Evolutionary conservation across 2,329 filamentous ascomycete species (phyloP).

Genomic region (Phialocephala sp.): DNA sequence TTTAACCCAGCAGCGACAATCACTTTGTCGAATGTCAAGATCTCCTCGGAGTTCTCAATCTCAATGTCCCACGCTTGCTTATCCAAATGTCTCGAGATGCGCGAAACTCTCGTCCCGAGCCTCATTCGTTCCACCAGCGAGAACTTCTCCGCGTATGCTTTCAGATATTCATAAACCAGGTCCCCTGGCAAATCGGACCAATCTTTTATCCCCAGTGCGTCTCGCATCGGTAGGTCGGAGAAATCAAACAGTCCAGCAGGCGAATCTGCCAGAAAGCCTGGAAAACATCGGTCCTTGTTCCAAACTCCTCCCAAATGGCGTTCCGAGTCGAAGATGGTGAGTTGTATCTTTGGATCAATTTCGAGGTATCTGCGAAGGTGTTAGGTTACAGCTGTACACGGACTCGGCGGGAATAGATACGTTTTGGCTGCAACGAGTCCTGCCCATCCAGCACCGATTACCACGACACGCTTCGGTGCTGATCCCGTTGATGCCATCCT

Average conservation of each 20-base stretch:
- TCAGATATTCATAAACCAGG: conserved; percentile 22
- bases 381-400: not conserved
- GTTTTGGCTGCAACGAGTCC: conserved; percentile 26
- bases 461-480: conserved; percentile 8
- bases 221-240: conserved; percentile 26
- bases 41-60: conserved; percentile 8
- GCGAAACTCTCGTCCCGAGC: conserved; percentile 17
- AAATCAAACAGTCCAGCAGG: conserved; percentile 26
- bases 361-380: conserved; percentile 19
- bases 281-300: conserved; percentile 20
- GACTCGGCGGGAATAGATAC: not conserved
- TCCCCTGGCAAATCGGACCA: conserved; percentile 22
- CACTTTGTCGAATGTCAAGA: conserved; percentile 24
- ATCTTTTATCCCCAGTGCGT: conserved; percentile 23
- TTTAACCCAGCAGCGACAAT: conserved; percentile 25
- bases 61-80: conserved; percentile 17
- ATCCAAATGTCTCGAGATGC: conserved; percentile 17
- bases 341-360: conserved; percentile 22
- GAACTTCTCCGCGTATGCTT: conserved; percentile 26
- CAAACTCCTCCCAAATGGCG: conserved; percentile 27
- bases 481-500: not conserved
- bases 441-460: conserved; percentile 24
- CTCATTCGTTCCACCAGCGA: conserved; percentile 17
- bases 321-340: conserved; percentile 27
- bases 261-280: conserved; percentile 21